Conservation (phyloP, 352 stramenopile genomes). For the Peronospora destructor region DNA sequence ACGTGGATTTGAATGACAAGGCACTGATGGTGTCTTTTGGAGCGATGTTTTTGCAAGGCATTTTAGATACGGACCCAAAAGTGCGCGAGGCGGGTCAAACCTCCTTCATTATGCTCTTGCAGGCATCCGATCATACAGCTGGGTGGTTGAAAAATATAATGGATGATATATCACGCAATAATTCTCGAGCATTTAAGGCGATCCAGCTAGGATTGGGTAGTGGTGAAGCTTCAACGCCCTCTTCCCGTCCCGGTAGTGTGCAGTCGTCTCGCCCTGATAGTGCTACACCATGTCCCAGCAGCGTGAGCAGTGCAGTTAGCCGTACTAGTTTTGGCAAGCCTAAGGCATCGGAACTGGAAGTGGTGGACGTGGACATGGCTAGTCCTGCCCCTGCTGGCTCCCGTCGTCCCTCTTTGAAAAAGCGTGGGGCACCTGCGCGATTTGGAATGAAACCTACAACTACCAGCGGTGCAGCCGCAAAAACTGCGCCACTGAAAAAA, state of each 20-base stretch:
- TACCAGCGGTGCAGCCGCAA: constrained; percentile 16
- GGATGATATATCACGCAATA: constrained; percentile 62
- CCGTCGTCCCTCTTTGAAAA: constrained; percentile 30
- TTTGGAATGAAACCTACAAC: constrained; percentile 39
- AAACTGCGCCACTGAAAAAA: constrained; percentile 28
- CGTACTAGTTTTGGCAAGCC: constrained; percentile 18
- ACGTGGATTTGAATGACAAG: constrained; percentile 58
- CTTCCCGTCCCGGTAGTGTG: constrained; percentile 28
- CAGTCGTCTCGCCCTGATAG: constrained; percentile 27
- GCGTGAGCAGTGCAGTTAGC: constrained; percentile 23
- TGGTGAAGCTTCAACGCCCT: constrained; percentile 16
- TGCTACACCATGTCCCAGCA: constrained; percentile 29
- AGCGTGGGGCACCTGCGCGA: constrained; percentile 45
- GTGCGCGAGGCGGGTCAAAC: constrained; percentile 73
- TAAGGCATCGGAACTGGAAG: constrained; percentile 12
- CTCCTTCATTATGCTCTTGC: constrained; percentile 50
- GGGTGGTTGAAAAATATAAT: constrained; percentile 55
- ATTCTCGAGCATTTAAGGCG: constrained; percentile 59
- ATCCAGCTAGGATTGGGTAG: constrained; percentile 49
- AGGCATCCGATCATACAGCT: constrained; percentile 39
- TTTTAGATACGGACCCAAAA: constrained; percentile 76
- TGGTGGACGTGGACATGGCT: constrained; percentile 30
- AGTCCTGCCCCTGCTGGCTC: constrained; percentile 9
- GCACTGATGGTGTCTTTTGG: constrained; percentile 57
- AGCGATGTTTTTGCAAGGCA: constrained; percentile 45